Evolutionary conservation across 768 basidiomycete genomes (phyloP).

Genomic region (Flagelloscypha sp.): DNA sequence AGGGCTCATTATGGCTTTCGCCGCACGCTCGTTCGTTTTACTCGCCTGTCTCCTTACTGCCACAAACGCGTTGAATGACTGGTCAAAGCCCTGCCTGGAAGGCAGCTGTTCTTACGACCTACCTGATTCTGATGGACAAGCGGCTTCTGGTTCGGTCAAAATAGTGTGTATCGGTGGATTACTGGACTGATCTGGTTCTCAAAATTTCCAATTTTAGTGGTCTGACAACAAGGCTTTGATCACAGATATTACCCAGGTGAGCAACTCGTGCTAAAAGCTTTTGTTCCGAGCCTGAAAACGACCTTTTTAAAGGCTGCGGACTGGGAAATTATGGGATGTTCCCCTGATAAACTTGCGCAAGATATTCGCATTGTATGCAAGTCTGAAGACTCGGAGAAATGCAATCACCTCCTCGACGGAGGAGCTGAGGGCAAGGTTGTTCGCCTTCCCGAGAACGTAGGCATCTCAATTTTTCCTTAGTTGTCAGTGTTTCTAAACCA

Average conservation of each 20-base stretch:
- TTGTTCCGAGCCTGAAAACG: background rate
- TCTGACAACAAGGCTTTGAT: constrained; percentile 30
- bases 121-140: constrained; percentile 6
- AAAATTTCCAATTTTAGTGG: constrained; percentile 13
- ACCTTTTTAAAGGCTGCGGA: constrained; percentile 28
- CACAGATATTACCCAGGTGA: constrained; percentile 30
- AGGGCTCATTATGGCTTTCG: too few species aligned
- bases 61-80: constrained; percentile 31
- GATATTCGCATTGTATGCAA: constrained; percentile 14
- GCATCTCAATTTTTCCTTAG: constrained; percentile 10
- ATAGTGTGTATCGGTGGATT: constrained; percentile 7
- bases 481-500: background rate
- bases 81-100: constrained; percentile 29
- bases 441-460: constrained; percentile 42
- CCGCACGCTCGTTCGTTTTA: too few species aligned
- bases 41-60: constrained; percentile 12
- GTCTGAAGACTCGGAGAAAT: constrained; percentile 6
- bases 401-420: constrained; percentile 13
- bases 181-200: background rate
- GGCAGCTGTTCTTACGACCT: constrained; percentile 32
- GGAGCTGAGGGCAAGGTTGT: constrained; percentile 43
- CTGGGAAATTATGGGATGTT: constrained; percentile 43
- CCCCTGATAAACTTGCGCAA: constrained; percentile 11
- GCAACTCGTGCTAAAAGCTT: background rate
- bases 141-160: constrained; percentile 13